These are phyloP conservation scores for Tephrocybe sp. DNA, from an alignment of 768 basidiomycete genomes.

Conservation along the genomic window DNA sequence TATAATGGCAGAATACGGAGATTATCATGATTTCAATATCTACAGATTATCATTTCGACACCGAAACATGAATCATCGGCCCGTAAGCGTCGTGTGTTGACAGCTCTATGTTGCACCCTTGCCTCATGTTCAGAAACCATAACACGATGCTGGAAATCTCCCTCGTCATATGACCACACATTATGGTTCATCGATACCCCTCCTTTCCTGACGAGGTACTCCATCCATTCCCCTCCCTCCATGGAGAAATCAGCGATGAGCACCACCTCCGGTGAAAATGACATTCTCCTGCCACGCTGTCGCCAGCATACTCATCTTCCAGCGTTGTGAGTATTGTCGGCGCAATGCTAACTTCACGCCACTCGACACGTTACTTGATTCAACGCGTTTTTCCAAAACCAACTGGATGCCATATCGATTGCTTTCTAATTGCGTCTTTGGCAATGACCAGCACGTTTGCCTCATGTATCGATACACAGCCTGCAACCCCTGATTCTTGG, in stretches of 20 bases:
- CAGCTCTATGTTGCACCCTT: neutral
- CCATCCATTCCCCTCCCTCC: neutral
- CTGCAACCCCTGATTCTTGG: neutral
- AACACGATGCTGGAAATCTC: conserved; percentile 10
- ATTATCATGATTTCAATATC: conserved; percentile 2
- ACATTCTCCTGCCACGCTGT: conserved; percentile 1
- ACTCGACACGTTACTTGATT: conserved; percentile 3
- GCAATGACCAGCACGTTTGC: conserved; percentile 1
- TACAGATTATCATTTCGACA: neutral
- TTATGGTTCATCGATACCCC: conserved; percentile 13
- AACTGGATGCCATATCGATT: conserved; percentile 12
- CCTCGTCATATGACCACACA: conserved; percentile 10
- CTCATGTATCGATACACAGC: conserved; percentile 10
- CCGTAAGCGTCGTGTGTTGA: neutral
- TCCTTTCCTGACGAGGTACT: conserved; percentile 1
- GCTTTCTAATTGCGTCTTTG: conserved; percentile 1
- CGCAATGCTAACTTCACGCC: conserved; percentile 6
- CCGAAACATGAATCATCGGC: conserved; percentile 2
- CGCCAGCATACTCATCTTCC: neutral
- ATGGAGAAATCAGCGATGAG: conserved; percentile 9
- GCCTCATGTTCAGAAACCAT: conserved; percentile 9
- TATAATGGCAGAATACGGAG: conserved; percentile 11
- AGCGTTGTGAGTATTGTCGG: too few species aligned
- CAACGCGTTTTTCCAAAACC: conserved; percentile 2
- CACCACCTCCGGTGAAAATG: neutral